A percentile compares a stretch with the other conserved stretches of the same genome.
Conservation (phyloP, 108 stramenopile genomes). For the Cyclotella sp. region DNA sequence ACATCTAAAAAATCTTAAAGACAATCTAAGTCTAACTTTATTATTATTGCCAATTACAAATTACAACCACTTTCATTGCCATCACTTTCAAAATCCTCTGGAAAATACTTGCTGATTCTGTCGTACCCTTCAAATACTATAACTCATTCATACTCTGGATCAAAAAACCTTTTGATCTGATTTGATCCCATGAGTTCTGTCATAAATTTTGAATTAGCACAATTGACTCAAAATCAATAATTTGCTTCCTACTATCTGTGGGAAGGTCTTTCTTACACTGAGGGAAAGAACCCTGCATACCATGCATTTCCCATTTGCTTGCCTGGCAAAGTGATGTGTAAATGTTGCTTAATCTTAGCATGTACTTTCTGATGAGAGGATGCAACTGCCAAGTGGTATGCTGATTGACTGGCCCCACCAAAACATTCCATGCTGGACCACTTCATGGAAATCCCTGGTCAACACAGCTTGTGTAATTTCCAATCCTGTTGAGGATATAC, state of each 20-base stretch:
- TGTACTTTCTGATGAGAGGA: neutral
- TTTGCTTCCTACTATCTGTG: neutral
- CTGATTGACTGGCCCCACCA: conserved; percentile 10
- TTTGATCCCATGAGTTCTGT: neutral
- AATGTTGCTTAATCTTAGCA: conserved; percentile 5
- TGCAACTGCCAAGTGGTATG: conserved; percentile 3
- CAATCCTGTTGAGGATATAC: neutral
- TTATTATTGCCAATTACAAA: no score
- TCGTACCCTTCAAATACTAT: conserved; percentile 2
- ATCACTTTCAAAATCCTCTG: neutral
- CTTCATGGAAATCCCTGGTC: conserved; percentile 10
- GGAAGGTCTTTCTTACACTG: neutral
- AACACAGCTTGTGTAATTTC: conserved; percentile 19
- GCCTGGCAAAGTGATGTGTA: conserved; percentile 6
- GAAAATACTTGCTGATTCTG: neutral
- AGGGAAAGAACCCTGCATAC: conserved; percentile 10
- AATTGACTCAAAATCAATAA: neutral
- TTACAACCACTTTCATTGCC: no score
- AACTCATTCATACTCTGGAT: conserved; percentile 2
- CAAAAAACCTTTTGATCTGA: conserved; percentile 11
- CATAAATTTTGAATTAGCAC: neutral
- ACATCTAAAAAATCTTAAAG: no score
- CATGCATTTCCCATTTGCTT: conserved; percentile 21
- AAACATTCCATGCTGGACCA: conserved; percentile 1
- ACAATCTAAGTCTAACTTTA: no score